Base-by-base conservation (phyloP, 2,329 filamentous ascomycete species). In the Curvularia hawaiiensis region DNA sequence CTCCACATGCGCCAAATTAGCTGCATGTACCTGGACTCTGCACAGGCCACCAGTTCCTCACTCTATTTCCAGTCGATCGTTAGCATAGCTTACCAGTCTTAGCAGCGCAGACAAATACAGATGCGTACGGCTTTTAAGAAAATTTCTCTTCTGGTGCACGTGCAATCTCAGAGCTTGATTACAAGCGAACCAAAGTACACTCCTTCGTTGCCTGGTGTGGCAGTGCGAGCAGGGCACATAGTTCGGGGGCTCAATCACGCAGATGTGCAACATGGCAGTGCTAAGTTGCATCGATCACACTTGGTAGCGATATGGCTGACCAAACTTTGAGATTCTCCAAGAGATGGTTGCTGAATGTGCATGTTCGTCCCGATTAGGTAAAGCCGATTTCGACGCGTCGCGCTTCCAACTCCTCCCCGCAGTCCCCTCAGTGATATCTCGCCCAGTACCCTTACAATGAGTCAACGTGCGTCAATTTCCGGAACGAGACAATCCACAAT, bases 401-500 rank as follows among this genome's bases (percentile, higher is more conserved):
- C 53, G 48, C 53, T 52, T 39, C 16, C 35, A 50, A 28, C 18
- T 24, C 45, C 39, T 54, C 55, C 55, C 55, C 51, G 51, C 55
- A 28, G 35, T 54, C 31, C 26, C 33, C 22, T 38, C 41, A 18
- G 30, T 41, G 22, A 20, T 45, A 28, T 46, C 26, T 12, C 35
- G 26, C 4, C 18, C n/a, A 16, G 16, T 24, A 41, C 39, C 16
- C 43, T 14, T 43, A 48, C 35, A 51, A 58, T 58, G 56, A 48
- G 60, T n/a, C 50, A 33, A 52, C 58, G 49, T 51, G 41, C 48
- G 6, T 24, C 38, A 26, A 24, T 50, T 20, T 46, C 41, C 11
- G 67, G 65, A 53, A 70, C 67, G 3, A 67, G 61, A 14, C 70
- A 73, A 60, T 52, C 56, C 18, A 83, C 82, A 1, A 78, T 85